phyloP scores from a whole-genome alignment of 352 stramenopile genomes.

The Pythium monospermum region DNA sequence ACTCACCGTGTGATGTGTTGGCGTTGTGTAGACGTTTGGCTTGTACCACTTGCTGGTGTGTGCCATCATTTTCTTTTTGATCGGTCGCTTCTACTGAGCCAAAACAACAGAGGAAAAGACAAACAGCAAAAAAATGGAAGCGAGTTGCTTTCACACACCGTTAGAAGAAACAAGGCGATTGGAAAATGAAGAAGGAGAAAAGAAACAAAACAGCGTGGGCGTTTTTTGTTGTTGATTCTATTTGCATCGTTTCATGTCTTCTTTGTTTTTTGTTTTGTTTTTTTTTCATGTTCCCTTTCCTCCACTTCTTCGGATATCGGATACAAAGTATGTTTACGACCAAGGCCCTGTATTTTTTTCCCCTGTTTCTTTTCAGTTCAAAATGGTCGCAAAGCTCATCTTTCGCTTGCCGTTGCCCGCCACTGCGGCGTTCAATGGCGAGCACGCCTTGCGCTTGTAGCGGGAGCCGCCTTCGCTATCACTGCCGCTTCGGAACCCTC shows the following conservation, averaged over 20 bases:
- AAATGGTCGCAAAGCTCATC: slow-evolving; percentile 85
- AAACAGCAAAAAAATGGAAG: too few relatives aligned
- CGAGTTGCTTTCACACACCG: too few relatives aligned
- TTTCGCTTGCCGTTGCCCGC: slow-evolving; percentile 64
- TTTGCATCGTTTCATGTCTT: too few relatives aligned
- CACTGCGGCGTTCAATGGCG: slow-evolving; percentile 38
- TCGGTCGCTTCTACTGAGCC: slow-evolving; percentile 81
- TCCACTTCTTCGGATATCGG: slow-evolving; percentile 2
- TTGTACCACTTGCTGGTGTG: slow-evolving; percentile 82
- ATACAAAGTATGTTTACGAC: neutral
- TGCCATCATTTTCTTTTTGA: slow-evolving; percentile 88
- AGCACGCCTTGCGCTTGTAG: slow-evolving; percentile 67
- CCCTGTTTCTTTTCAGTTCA: slow-evolving; percentile 53
- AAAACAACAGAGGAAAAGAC: too few relatives aligned
- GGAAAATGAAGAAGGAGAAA: too few relatives aligned
- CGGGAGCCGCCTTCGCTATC: slow-evolving; percentile 21
- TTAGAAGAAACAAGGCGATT: too few relatives aligned
- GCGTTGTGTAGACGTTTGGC: slow-evolving; percentile 44
- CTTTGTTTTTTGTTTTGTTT: too few relatives aligned
- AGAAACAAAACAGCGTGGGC: too few relatives aligned
- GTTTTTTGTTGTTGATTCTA: too few relatives aligned
- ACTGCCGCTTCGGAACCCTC: slow-evolving; percentile 18
- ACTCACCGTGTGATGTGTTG: neutral
- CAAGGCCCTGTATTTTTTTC: too few relatives aligned
- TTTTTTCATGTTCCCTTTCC: slow-evolving; percentile 2